A percentile compares a stretch with the other conserved stretches of the same genome.
Conservation (phyloP, 371 early-diverging fungal species). For the Pancytospora philotis region DNA sequence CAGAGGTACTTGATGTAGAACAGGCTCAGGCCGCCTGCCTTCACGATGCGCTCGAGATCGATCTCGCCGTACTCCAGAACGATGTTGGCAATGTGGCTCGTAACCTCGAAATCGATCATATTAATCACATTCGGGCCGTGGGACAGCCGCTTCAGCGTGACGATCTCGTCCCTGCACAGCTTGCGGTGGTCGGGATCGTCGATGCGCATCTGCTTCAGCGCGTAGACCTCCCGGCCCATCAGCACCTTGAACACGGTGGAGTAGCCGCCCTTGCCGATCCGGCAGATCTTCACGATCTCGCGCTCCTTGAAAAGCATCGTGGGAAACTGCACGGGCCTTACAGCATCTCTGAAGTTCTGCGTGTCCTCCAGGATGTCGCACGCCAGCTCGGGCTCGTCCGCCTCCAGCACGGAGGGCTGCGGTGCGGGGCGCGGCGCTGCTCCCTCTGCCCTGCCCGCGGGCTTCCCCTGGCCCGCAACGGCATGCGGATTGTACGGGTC, state of each 20-base stretch:
- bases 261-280: conserved; percentile 73
- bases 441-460: not conserved
- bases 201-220: conserved; percentile 73
- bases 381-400: not conserved
- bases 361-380: not conserved
- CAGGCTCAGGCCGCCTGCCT: conserved; percentile 8
- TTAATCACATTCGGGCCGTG: conserved; percentile 64
- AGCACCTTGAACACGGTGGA: conserved; percentile 76
- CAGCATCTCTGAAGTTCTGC: no score
- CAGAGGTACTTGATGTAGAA: conserved; percentile 34
- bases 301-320: conserved; percentile 38
- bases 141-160: conserved; percentile 64
- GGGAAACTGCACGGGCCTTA: not conserved
- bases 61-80: conserved; percentile 81
- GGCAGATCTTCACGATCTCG: conserved; percentile 38
- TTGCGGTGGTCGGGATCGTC: conserved; percentile 62
- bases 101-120: conserved; percentile 67
- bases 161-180: conserved; percentile 72
- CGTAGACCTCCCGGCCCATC: conserved; percentile 65
- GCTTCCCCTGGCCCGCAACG: not conserved
- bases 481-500: not conserved
- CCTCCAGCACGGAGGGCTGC: no score
- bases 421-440: no score
- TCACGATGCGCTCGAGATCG: conserved; percentile 68
- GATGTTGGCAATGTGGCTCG: conserved; percentile 62